Evolutionary conservation across 768 basidiomycete genomes (phyloP), one percentile per base, ranked within the genome.

Genomic region (Favolaschia claudopus): DNA sequence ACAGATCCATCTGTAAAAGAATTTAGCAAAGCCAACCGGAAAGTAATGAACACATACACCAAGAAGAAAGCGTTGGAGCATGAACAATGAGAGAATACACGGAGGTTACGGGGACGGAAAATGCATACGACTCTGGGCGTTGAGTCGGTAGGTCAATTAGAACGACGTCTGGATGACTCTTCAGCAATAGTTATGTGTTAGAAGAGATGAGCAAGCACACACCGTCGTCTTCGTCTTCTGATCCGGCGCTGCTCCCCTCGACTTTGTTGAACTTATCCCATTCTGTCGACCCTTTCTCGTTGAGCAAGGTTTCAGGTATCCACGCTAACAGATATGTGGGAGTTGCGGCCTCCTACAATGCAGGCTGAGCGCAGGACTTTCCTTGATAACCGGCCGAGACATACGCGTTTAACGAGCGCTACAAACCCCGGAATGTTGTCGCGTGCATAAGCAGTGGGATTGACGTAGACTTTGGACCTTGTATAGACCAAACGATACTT

Each of bases 371-470:
- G 34, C 15, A 37, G 55, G 49, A 39, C 45, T 45, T 43, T 48
- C 54, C 49, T 62, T 51, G 52, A 32, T 67, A 48, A 53, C 53
- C 14, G 24, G 20, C 46, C 5, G n/a, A n/a, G n/a, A 78, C 89
- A 51, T 64, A 94, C 94, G 68, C 90, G 85, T 78, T 95, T 93
- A 19, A 99, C 95, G 55, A 99, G 81, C 15, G 91, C 89, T 7
- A 95, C 88, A 71, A 96, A 99, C 1, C 97, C 97, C 3, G 93
- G 87, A 32, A 98, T 92, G 73, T 98, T 96, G 74, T 99, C 97
- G 68, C 91, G 83, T 2, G 91, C 82, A 72, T 95, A 96, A 4
- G 91, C 87, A 3, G 95, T 96, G 0, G 97, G 97, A 66, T 98
- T 93, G 39, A 99, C 88, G 70, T 96, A 95, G 40, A 98, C 96